Conservation (phyloP, 345 rosid species). For the Turritis glabra region DNA sequence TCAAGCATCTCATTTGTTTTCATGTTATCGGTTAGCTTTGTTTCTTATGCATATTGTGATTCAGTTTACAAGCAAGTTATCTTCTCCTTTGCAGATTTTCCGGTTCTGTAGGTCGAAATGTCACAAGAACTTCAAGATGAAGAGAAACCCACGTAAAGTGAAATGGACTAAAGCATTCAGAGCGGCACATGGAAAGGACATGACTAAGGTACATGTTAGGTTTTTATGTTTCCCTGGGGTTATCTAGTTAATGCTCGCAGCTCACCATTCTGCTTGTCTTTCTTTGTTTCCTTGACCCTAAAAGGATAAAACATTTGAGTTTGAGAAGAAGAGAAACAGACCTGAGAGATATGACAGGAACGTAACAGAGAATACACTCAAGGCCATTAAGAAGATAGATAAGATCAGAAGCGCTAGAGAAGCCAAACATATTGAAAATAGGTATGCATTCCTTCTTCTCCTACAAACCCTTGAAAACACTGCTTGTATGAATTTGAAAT, state of each 20-base stretch:
- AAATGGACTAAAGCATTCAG: slow-evolving; percentile 97
- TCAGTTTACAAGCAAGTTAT: background rate
- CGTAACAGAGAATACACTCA: slow-evolving; percentile 63
- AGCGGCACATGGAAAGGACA: slow-evolving; percentile 81
- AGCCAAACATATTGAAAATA: slow-evolving; percentile 49
- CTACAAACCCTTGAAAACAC: background rate
- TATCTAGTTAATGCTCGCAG: background rate
- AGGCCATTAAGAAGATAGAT: slow-evolving; percentile 88
- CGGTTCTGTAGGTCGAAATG: slow-evolving; percentile 62
- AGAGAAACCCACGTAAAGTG: slow-evolving; percentile 95
- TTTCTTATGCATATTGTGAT: background rate
- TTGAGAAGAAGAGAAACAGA: slow-evolving; percentile 94
- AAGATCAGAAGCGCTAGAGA: slow-evolving; percentile 66
- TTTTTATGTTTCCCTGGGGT: background rate
- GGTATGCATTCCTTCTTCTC: slow-evolving; percentile 44
- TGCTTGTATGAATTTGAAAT: background rate
- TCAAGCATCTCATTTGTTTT: background rate
- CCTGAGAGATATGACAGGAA: slow-evolving; percentile 96
- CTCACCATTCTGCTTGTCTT: background rate
- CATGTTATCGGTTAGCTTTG: background rate
- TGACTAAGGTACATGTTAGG: slow-evolving; percentile 70
- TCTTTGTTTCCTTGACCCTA: slow-evolving; percentile 6
- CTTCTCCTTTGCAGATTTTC: slow-evolving; percentile 58
- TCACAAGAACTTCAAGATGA: slow-evolving; percentile 97
- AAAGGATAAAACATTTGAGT: slow-evolving; percentile 89